Evolutionary conservation across 148 eudicot species (phyloP).

Genomic region (Persicaria tinctoria): DNA sequence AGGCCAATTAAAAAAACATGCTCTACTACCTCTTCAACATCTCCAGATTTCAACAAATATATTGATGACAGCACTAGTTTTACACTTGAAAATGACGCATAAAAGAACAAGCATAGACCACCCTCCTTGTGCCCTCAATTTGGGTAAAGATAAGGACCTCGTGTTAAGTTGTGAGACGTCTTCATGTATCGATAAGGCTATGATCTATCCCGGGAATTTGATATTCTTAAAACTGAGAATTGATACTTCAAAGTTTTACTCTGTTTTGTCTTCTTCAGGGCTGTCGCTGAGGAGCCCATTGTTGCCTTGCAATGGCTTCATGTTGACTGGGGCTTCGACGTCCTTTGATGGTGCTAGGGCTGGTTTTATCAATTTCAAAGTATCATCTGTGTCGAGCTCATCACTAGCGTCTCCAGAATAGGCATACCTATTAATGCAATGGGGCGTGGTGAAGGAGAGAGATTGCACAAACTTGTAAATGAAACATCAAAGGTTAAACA

Average conservation of each 20-base stretch:
- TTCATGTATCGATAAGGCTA: too few relatives aligned
- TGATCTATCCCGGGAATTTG: too few relatives aligned
- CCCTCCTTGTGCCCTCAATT: too few relatives aligned
- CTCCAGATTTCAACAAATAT: too few relatives aligned
- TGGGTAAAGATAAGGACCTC: too few relatives aligned
- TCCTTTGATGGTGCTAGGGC: constrained; percentile 57
- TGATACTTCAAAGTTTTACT: constrained; percentile 21
- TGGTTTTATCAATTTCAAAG: constrained; percentile 79
- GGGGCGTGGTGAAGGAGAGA: not conserved
- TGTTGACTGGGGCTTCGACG: constrained; percentile 29
- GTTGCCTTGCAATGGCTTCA: constrained; percentile 28
- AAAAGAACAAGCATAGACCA: too few relatives aligned
- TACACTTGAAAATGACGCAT: too few relatives aligned
- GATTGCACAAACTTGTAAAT: not conserved
- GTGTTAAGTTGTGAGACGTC: too few relatives aligned
- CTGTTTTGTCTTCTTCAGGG: constrained; percentile 80
- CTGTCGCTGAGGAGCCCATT: constrained; percentile 35
- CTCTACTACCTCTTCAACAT: too few relatives aligned
- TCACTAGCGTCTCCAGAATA: constrained; percentile 74
- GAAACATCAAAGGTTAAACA: too few relatives aligned
- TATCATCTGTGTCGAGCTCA: constrained; percentile 88
- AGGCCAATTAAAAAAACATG: too few relatives aligned
- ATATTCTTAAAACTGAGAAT: not conserved
- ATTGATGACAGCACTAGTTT: too few relatives aligned
- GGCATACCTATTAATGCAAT: constrained; percentile 49